Evolutionary conservation across 1,284 basidiomycete species (phyloP).

Genomic region (Dichomitus squalens): DNA sequence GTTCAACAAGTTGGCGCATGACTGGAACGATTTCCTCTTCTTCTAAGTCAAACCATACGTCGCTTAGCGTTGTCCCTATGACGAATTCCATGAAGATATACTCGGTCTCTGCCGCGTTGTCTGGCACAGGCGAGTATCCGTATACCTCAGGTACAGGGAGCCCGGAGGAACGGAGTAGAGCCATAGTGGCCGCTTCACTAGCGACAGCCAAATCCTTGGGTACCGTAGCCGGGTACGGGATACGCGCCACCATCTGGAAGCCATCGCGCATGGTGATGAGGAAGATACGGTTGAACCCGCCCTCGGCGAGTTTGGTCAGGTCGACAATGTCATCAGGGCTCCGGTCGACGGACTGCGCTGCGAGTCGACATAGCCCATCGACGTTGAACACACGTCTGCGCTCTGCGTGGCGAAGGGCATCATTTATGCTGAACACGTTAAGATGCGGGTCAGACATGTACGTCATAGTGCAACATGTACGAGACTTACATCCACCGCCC

Average conservation of each 20-base stretch:
- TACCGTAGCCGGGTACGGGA: conserved; percentile 47
- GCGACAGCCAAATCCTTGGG: conserved; percentile 50
- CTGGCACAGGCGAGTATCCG: conserved; percentile 47
- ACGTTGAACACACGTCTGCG: conserved; percentile 44
- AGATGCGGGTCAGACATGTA: conserved; percentile 34
- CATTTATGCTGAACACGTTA: conserved; percentile 39
- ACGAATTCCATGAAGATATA: conserved; percentile 58
- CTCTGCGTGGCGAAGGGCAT: conserved; percentile 47
- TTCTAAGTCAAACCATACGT: conserved; percentile 45
- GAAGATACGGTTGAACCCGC: conserved; percentile 47
- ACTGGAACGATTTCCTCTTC: conserved; percentile 46
- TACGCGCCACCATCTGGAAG: conserved; percentile 49
- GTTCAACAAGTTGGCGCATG: conserved; percentile 45
- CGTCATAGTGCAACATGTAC: conserved; percentile 28
- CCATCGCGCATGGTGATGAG: conserved; percentile 46
- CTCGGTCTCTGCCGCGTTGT: conserved; percentile 52
- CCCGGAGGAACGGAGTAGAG: conserved; percentile 46
- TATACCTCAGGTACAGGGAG: conserved; percentile 53
- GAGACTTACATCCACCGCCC: conserved; percentile 46
- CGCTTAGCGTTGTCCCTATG: conserved; percentile 43
- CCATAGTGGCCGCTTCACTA: conserved; percentile 56
- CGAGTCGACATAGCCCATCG: conserved; percentile 45
- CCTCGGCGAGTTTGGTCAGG: conserved; percentile 46
- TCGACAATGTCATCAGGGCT: conserved; percentile 37
- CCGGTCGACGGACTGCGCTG: conserved; percentile 45